A percentile compares a stretch with the other conserved stretches of the same genome.
phyloP scores from a whole-genome alignment of 371 early-diverging fungal genomes.

The Gilbertella persicaria region DNA sequence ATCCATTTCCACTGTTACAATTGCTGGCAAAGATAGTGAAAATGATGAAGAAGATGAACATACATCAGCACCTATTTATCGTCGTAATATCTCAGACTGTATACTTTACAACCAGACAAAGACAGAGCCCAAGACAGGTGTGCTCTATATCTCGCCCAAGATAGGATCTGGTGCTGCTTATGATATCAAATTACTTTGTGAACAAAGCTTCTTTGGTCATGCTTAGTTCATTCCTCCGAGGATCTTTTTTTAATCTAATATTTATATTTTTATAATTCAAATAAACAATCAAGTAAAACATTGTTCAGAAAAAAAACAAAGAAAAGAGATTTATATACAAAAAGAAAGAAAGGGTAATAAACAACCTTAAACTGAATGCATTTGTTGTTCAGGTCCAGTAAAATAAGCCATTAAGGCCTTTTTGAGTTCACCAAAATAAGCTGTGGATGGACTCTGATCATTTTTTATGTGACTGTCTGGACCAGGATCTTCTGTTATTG shows the following conservation, averaged over 20 bases:
- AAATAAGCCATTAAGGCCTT: constrained; percentile 19
- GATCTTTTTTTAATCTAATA: background rate
- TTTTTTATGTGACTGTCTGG: background rate
- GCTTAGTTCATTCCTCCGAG: background rate
- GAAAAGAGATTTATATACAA: background rate
- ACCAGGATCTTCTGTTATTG: background rate
- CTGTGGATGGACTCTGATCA: constrained; percentile 1
- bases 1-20: background rate
- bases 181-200: constrained; percentile 8
- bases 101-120: background rate
- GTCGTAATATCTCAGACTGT: background rate
- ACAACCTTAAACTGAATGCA: background rate
- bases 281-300: background rate
- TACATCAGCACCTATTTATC: background rate
- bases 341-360: background rate
- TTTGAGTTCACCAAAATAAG: constrained; percentile 25
- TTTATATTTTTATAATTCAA: constrained; percentile 2
- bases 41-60: background rate
- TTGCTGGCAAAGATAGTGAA: background rate
- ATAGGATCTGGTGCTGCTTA: constrained; percentile 4
- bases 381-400: constrained; percentile 2
- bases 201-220: constrained; percentile 14
- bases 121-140: background rate
- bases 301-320: background rate
- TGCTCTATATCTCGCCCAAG: constrained; percentile 2